These are phyloP conservation scores for Cercophora sp. DNA, from an alignment of 495 filamentous ascomycete species.

Conservation along the genomic window DNA sequence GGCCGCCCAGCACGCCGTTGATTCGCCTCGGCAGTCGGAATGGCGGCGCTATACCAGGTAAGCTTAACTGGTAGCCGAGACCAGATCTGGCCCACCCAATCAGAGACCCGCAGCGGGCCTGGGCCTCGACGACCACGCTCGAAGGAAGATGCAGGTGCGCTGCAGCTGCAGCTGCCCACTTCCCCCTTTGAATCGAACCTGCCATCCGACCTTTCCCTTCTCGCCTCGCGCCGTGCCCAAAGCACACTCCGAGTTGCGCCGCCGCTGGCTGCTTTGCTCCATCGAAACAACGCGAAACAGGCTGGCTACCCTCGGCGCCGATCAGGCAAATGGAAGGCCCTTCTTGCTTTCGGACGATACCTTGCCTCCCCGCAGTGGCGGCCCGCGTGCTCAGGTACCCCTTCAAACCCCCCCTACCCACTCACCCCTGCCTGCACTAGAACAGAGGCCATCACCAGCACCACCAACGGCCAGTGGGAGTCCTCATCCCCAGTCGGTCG, in stretches of 20 bases:
- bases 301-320: slow-evolving; percentile 29
- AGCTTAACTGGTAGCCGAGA: slow-evolving; percentile 14
- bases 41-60: slow-evolving; percentile 7
- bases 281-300: slow-evolving; percentile 35
- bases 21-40: slow-evolving; percentile 19
- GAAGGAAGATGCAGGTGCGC: neutral
- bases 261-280: slow-evolving; percentile 8
- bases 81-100: neutral
- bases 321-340: slow-evolving; percentile 34
- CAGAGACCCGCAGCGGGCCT: neutral
- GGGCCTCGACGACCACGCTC: neutral
- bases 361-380: neutral
- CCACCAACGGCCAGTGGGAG: neutral
- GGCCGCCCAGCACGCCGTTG: slow-evolving; percentile 4
- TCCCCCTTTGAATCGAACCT: neutral
- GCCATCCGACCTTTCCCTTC: slow-evolving; percentile 5
- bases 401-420: slow-evolving; percentile 3
- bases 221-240: neutral
- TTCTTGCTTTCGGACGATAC: slow-evolving; percentile 12
- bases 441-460: slow-evolving; percentile 4
- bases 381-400: slow-evolving; percentile 3
- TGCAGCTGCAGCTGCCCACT: neutral
- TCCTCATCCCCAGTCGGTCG: neutral
- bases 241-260: neutral
- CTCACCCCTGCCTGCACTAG: slow-evolving; percentile 4